phyloP scores from a whole-genome alignment of 164 flowering plant genomes.

The Nelumbo lutea region DNA sequence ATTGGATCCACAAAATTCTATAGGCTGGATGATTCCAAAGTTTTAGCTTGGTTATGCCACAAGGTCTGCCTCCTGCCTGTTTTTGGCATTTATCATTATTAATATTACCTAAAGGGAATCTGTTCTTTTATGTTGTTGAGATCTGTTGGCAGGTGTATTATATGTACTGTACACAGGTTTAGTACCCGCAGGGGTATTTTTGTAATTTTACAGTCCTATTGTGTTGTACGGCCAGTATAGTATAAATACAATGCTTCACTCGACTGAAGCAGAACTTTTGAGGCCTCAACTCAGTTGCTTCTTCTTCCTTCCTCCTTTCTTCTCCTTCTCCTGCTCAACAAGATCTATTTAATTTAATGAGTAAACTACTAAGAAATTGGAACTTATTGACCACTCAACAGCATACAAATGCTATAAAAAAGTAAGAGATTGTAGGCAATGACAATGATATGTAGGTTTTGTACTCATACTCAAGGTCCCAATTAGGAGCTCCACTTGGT shows the following conservation, averaged over 20 bases:
- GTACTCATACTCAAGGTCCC: neutral
- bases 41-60: conserved; percentile 62
- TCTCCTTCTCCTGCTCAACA: too few relatives aligned
- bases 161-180: too few relatives aligned
- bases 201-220: too few relatives aligned
- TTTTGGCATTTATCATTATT: neutral
- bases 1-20: conserved; percentile 68
- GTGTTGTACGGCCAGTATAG: neutral
- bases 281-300: neutral
- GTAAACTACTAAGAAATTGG: neutral
- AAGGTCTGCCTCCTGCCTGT: conserved; percentile 48
- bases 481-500: neutral
- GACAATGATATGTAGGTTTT: too few relatives aligned
- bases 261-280: too few relatives aligned
- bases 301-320: neutral
- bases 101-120: neutral
- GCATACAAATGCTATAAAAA: neutral
- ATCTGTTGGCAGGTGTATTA: neutral
- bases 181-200: too few relatives aligned
- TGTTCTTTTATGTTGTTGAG: neutral
- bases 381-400: neutral
- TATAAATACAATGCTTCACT: too few relatives aligned
- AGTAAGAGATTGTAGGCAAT: too few relatives aligned
- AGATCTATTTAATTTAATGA: neutral
- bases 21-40: conserved; percentile 86